phyloP scores from a whole-genome alignment of 2,329 filamentous ascomycete species.

The Apiospora arundinis region DNA sequence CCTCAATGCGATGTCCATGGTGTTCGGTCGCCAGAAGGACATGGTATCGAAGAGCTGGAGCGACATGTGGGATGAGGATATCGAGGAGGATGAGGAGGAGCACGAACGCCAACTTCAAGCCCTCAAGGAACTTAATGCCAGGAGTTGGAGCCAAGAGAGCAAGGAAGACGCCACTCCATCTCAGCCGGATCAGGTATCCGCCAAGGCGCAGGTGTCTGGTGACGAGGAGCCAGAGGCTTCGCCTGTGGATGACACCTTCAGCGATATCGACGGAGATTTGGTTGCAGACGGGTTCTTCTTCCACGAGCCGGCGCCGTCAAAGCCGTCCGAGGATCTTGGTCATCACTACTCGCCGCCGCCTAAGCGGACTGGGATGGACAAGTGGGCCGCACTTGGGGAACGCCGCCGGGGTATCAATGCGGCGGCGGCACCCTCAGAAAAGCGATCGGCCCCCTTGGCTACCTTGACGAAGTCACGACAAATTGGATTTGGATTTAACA shows the following conservation, averaged over 20 bases:
- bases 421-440: conserved; percentile 56
- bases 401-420: conserved; percentile 73
- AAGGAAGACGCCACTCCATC: conserved; percentile 48
- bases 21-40: conserved; percentile 80
- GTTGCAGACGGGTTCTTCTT: conserved; percentile 76
- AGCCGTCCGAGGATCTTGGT: conserved; percentile 28
- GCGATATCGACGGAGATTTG: conserved; percentile 67
- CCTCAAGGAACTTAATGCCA: conserved; percentile 72
- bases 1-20: conserved; percentile 74
- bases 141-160: conserved; percentile 82
- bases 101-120: conserved; percentile 63
- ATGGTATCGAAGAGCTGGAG: conserved; percentile 98
- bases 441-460: conserved; percentile 49
- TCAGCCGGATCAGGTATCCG: conserved; percentile 51
- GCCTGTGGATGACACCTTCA: conserved; percentile 44
- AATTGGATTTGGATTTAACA: conserved; percentile 43
- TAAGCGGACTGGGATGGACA: conserved; percentile 72
- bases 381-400: conserved; percentile 89
- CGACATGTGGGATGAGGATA: conserved; percentile 95
- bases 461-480: conserved; percentile 52
- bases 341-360: conserved; percentile 69
- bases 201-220: conserved; percentile 49
- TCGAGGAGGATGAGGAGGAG: conserved; percentile 75
- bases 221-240: conserved; percentile 48
- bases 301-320: conserved; percentile 62